Percentiles rank a stretch among this genome's conserved stretches.
These are phyloP conservation scores for Entoloma clypeatum DNA, from an alignment of 1,284 basidiomycete genomes.

Conservation along the genomic window DNA sequence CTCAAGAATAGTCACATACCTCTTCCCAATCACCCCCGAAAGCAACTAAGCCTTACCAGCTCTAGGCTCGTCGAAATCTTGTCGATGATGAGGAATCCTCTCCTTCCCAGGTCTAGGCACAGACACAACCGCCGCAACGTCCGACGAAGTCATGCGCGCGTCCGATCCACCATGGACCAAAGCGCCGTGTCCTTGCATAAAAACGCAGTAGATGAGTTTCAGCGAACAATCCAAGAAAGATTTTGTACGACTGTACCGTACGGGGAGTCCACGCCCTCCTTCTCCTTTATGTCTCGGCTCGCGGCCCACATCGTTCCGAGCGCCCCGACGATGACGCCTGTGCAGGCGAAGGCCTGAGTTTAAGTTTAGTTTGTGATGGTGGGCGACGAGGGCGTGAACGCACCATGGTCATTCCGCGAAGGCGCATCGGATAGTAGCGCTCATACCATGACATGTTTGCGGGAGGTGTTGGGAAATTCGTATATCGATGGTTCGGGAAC, in stretches of 20 bases:
- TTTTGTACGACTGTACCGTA: constrained; percentile 29
- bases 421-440: too few species aligned
- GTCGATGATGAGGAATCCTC: constrained; percentile 18
- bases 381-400: neutral
- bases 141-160: constrained; percentile 30
- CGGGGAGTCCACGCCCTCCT: constrained; percentile 26
- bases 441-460: neutral
- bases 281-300: constrained; percentile 27
- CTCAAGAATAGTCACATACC: too few species aligned
- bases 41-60: too few species aligned
- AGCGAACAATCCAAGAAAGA: too few species aligned
- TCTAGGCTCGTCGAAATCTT: too few species aligned
- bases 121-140: constrained; percentile 31
- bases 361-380: neutral
- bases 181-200: constrained; percentile 7
- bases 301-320: constrained; percentile 30
- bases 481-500: too few species aligned
- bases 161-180: constrained; percentile 22
- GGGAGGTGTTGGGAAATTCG: too few species aligned
- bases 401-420: constrained; percentile 28
- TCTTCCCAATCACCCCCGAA: too few species aligned
- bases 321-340: constrained; percentile 22
- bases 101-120: constrained; percentile 28
- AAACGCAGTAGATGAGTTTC: neutral
- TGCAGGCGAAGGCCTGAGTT: constrained; percentile 29